These are phyloP conservation scores for Bretschneidera sinensis DNA, from an alignment of 345 rosid species.

Conservation along the genomic window DNA sequence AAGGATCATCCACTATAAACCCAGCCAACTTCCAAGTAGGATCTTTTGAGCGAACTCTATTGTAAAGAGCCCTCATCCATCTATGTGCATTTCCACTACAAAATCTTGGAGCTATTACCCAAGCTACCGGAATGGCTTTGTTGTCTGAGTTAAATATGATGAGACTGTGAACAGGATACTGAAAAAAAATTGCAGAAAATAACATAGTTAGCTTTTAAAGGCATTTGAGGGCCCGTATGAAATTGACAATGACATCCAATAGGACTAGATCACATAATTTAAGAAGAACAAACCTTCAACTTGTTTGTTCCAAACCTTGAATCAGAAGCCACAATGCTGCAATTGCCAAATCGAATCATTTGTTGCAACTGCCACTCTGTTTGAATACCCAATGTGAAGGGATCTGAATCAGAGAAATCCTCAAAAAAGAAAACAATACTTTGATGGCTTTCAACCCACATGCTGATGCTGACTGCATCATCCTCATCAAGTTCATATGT, in stretches of 20 bases:
- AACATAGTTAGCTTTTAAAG: slow-evolving; percentile 26
- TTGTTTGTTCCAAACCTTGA: slow-evolving; percentile 90
- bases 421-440: slow-evolving; percentile 66
- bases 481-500: slow-evolving; percentile 71
- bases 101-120: slow-evolving; percentile 76
- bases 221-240: slow-evolving; percentile 7
- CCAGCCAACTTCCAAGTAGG: slow-evolving; percentile 92
- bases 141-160: slow-evolving; percentile 85
- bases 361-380: slow-evolving; percentile 99
- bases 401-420: slow-evolving; percentile 67
- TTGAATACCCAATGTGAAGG: slow-evolving; percentile 82
- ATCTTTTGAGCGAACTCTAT: slow-evolving; percentile 77
- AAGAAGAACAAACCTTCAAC: slow-evolving; percentile 62
- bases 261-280: slow-evolving; percentile 1
- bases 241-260: slow-evolving; percentile 2
- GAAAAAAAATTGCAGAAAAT: slow-evolving; percentile 21
- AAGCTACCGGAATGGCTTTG: slow-evolving; percentile 95
- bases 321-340: slow-evolving; percentile 79
- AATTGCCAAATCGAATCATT: slow-evolving; percentile 89
- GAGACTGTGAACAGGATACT: slow-evolving; percentile 90
- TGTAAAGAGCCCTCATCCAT: slow-evolving; percentile 95
- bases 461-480: slow-evolving; percentile 63
- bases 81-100: slow-evolving; percentile 53
- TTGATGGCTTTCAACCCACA: slow-evolving; percentile 94
- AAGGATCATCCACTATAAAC: slow-evolving; percentile 91